Evolutionary conservation across 106 monocot species (phyloP).

Genomic region (Dendrobium chrysotoxum): DNA sequence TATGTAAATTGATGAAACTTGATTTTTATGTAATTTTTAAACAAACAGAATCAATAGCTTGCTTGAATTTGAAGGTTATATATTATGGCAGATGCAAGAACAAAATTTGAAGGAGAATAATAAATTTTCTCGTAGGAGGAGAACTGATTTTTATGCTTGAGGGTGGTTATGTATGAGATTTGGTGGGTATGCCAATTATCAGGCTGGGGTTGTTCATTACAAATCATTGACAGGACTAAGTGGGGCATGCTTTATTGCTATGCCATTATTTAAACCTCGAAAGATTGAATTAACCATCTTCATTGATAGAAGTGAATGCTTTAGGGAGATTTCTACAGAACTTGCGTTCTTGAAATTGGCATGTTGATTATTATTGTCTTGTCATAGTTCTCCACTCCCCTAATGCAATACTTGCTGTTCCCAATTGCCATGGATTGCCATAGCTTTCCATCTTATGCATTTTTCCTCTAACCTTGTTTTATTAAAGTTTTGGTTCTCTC

Average conservation of each 20-base stretch:
- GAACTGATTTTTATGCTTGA: neutral
- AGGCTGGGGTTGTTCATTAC: neutral
- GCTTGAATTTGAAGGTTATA: neutral
- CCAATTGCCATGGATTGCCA: neutral
- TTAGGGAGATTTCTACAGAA: neutral
- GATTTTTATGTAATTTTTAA: neutral
- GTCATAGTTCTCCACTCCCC: neutral
- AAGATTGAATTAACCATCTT: neutral
- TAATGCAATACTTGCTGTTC: neutral
- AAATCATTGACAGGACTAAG: neutral
- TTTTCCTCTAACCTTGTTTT: neutral
- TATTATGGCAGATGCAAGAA: neutral
- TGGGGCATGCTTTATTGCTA: neutral
- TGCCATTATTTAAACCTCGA: neutral
- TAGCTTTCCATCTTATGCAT: neutral
- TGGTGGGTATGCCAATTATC: neutral
- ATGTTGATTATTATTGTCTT: neutral
- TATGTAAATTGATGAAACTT: neutral
- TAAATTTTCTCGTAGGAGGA: no score
- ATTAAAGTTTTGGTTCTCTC: neutral
- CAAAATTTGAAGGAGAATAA: neutral
- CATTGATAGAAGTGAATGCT: neutral
- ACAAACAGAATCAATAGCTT: neutral
- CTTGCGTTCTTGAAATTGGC: neutral
- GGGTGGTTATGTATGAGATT: neutral